Evolutionary conservation across 2,329 filamentous ascomycete species (phyloP), one percentile per base, ranked within the genome.

Genomic region (Botrytis byssoidea): DNA sequence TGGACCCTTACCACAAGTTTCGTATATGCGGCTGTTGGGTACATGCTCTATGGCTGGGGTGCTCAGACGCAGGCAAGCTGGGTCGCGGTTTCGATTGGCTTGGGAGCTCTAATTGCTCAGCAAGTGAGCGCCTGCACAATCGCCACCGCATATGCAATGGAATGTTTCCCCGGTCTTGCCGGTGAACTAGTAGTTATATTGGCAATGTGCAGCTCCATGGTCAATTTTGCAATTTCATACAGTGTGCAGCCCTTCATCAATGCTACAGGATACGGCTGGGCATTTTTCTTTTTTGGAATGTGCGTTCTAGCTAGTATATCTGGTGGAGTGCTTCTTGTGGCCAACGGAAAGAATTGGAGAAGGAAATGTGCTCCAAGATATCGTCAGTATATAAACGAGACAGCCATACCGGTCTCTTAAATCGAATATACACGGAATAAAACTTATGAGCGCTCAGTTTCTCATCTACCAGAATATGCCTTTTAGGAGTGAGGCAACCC

Each of bases 81-180:
- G 82, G 79, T 82, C 60, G 77, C 79, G 3, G 79, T 83, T 44
- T 82, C 81, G 0, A 77, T 83, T 35, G 82, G 80, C 0, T 75
- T 83, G 2, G 82, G 81, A 42, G 81, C 79, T 55, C 81, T 84
- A 81, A 83, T 83, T 66, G 81, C 83, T 10, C 82, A 84, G 55
- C 83, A 84, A 74, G 83, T 84, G 7, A 80, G 79, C 3, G 80
- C 82, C 16, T 83, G 82, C 29, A 82, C 80, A 68, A 80, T 83
- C 51, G 82, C 83, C 4, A 83, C 82, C 2, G 80, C 82, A 1
- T 84, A 84, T 77, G 82, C 82, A 3, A 83, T 84, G 82, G 83
- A 84, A 70, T 83, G 80, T 37, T 55, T 55, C 22, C 44, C 65
- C 25, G 44, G 79, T 79, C 80, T 83, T 32, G 82, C 81, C 3